These are phyloP conservation scores for Persicaria tinctoria DNA, from an alignment of 148 eudicot genomes.

Conservation along the genomic window DNA sequence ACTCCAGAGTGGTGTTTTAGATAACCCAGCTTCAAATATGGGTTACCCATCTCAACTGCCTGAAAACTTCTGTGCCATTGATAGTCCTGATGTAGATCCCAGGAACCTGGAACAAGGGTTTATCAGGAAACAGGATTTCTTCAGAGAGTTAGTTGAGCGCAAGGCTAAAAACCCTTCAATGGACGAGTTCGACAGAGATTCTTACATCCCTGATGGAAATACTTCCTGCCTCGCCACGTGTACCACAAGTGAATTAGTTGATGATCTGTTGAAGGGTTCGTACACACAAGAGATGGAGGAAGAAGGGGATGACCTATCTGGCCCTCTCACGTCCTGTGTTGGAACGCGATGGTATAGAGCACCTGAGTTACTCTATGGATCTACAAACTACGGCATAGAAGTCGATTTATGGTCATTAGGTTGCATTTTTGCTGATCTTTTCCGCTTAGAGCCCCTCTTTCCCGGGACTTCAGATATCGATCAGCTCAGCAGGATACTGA, in stretches of 20 bases:
- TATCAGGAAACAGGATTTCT: slow-evolving; percentile 25
- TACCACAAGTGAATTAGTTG: slow-evolving; percentile 59
- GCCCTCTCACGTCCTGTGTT: slow-evolving; percentile 75
- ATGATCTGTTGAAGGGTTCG: slow-evolving; percentile 42
- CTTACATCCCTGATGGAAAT: slow-evolving; percentile 57
- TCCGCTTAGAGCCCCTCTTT: slow-evolving; percentile 64
- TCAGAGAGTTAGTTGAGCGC: slow-evolving; percentile 29
- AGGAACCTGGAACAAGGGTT: slow-evolving; percentile 28
- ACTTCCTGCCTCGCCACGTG: slow-evolving; percentile 83
- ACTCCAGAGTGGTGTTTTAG: slow-evolving; percentile 25
- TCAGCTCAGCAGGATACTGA: slow-evolving; percentile 66
- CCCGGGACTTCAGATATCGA: slow-evolving; percentile 88
- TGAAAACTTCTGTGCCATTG: slow-evolving; percentile 18
- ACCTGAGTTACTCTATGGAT: slow-evolving; percentile 82
- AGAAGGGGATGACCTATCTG: slow-evolving; percentile 33
- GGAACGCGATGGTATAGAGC: slow-evolving; percentile 96
- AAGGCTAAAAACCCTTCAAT: slow-evolving; percentile 28
- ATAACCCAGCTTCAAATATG: slow-evolving; percentile 19
- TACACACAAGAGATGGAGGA: slow-evolving; percentile 44
- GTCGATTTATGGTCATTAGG: slow-evolving; percentile 92
- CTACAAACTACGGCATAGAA: slow-evolving; percentile 71
- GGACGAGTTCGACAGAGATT: slow-evolving; percentile 56
- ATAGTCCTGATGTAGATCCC: slow-evolving; percentile 16
- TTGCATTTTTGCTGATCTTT: slow-evolving; percentile 82
- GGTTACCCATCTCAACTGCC: slow-evolving; percentile 21